These are phyloP conservation scores for Yarrowia deformans DNA, from an alignment of 805 yeast species.

Conservation along the genomic window DNA sequence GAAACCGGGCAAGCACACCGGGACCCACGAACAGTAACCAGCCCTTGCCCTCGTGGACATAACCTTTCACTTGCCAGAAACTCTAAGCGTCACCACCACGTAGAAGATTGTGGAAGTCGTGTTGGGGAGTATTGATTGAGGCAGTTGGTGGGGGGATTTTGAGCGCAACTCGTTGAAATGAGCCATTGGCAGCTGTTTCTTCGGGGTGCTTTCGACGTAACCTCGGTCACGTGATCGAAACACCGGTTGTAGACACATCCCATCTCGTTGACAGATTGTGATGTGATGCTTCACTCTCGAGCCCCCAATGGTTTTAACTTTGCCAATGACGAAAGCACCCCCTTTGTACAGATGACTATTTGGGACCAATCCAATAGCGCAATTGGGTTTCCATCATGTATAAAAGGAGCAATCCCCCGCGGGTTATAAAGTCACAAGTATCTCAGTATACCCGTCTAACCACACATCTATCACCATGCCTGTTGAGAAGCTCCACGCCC, in stretches of 20 bases:
- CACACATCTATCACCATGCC: constrained; percentile 62
- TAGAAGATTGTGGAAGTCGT: constrained; percentile 36
- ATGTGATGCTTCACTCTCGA: too few relatives aligned
- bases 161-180: too few relatives aligned
- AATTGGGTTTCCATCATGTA: constrained; percentile 34
- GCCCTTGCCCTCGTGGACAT: constrained; percentile 26
- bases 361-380: constrained; percentile 37
- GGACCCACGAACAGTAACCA: not conserved
- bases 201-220: too few relatives aligned
- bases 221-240: not conserved
- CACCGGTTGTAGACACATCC: not conserved
- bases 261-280: too few relatives aligned
- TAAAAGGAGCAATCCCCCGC: constrained; percentile 35
- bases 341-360: constrained; percentile 27
- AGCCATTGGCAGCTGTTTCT: not conserved
- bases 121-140: not conserved
- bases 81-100: constrained; percentile 28
- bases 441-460: constrained; percentile 37
- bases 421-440: constrained; percentile 17
- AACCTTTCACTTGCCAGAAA: constrained; percentile 25
- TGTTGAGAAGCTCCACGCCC: constrained; percentile 84
- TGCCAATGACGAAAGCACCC: constrained; percentile 24
- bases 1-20: constrained; percentile 21
- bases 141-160: too few relatives aligned
- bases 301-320: constrained; percentile 18